These are phyloP conservation scores for Tilletia caries DNA, from an alignment of 1,284 basidiomycete species.

Conservation along the genomic window DNA sequence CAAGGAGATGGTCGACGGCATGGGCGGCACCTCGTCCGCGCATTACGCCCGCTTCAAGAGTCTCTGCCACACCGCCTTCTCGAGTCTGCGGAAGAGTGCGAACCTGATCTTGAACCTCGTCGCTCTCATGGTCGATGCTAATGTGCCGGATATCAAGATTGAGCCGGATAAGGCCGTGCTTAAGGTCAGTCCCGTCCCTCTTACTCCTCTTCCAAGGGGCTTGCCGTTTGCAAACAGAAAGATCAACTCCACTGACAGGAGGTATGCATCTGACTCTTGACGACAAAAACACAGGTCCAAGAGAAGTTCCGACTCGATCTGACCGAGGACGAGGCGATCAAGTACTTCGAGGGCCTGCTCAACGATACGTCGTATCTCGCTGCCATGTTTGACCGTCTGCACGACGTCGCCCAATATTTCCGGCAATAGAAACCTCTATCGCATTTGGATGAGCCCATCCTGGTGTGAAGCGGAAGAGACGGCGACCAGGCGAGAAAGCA, in stretches of 20 bases:
- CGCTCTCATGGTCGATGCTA: conserved; percentile 94
- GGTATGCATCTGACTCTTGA: no score
- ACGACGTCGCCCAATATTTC: conserved; percentile 46
- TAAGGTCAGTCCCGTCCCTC: conserved; percentile 54
- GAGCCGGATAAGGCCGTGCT: conserved; percentile 64
- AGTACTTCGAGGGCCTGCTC: conserved; percentile 86
- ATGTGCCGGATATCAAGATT: conserved; percentile 92
- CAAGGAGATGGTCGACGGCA: conserved; percentile 99
- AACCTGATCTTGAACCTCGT: conserved; percentile 96
- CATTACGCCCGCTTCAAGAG: conserved; percentile 92
- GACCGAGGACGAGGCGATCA: conserved; percentile 69
- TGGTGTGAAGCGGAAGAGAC: no score
- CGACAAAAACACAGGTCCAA: conserved; percentile 81
- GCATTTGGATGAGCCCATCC: no score
- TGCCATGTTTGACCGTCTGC: conserved; percentile 65
- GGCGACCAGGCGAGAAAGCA: no score
- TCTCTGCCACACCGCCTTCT: conserved; percentile 93
- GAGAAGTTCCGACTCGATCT: conserved; percentile 94
- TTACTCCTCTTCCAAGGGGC: background rate
- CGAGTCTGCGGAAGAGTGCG: conserved; percentile 83
- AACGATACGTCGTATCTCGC: conserved; percentile 94
- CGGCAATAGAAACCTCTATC: conserved; percentile 2
- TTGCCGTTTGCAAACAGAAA: conserved; percentile 57
- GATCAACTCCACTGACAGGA: conserved; percentile 63
- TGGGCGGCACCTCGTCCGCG: conserved; percentile 75